A percentile compares a stretch with the other conserved stretches of the same genome.
These are phyloP conservation scores for Neonectria magnoliae DNA, from an alignment of 2,329 filamentous ascomycete species.

Conservation along the genomic window DNA sequence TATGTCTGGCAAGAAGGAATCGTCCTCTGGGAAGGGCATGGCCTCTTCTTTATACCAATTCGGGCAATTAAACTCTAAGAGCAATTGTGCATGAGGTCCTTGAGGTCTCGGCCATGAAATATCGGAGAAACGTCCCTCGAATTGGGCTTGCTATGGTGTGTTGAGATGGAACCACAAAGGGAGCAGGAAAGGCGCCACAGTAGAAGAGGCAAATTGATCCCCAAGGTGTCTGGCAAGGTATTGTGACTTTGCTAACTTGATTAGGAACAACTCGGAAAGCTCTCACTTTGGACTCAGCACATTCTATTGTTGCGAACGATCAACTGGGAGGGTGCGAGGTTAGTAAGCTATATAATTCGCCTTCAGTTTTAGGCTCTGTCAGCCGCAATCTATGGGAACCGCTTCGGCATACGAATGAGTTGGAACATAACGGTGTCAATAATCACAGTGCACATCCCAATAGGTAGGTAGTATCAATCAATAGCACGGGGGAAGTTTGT, in stretches of 20 bases:
- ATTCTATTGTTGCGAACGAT: neutral
- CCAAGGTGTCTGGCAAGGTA: neutral
- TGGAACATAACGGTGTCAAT: neutral
- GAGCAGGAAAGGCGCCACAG: neutral
- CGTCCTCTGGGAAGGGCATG: neutral
- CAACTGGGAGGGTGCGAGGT: neutral
- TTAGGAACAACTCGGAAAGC: neutral
- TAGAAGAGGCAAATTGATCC: neutral
- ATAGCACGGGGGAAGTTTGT: neutral
- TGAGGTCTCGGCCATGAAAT: neutral
- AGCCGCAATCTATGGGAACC: neutral
- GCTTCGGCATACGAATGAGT: neutral
- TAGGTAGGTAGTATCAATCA: neutral
- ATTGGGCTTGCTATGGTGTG: neutral
- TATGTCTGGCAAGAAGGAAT: neutral
- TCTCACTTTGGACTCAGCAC: neutral
- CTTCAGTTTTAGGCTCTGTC: constrained; percentile 9
- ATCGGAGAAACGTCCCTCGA: neutral
- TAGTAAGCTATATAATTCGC: neutral
- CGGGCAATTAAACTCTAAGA: neutral
- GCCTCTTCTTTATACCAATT: neutral
- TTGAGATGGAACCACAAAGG: neutral
- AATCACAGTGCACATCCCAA: neutral
- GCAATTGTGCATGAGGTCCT: neutral
- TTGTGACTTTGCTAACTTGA: neutral